These are phyloP conservation scores for Vachellia pachyceras DNA, from an alignment of 306 rosid species.

Conservation along the genomic window DNA sequence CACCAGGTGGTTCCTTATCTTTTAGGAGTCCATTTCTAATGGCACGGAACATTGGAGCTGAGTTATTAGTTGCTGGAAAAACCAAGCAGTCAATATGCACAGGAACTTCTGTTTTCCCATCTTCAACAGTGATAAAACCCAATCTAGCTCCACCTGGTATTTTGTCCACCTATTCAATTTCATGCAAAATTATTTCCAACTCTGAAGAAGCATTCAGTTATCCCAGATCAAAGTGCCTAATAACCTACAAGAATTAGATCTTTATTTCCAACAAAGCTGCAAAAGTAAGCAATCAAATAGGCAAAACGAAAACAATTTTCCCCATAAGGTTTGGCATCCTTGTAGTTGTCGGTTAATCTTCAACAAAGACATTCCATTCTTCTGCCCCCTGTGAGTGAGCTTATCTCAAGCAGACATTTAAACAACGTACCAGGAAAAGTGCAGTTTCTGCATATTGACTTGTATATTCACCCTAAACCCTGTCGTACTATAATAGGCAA, in stretches of 20 bases:
- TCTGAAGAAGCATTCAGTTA: slow-evolving; percentile 16
- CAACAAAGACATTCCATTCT: slow-evolving; percentile 1
- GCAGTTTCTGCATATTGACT: neutral
- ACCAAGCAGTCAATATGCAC: slow-evolving; percentile 91
- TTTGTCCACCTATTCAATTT: slow-evolving; percentile 97
- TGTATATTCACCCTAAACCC: neutral
- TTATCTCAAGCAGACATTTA: neutral
- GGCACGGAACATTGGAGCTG: slow-evolving; percentile 84
- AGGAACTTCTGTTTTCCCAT: slow-evolving; percentile 80
- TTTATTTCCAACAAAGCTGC: neutral
- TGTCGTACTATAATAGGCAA: neutral
- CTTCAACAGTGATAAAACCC: slow-evolving; percentile 79
- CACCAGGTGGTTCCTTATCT: slow-evolving; percentile 80
- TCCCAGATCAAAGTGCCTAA: neutral
- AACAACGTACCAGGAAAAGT: neutral
- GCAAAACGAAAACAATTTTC: neutral
- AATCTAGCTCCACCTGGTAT: slow-evolving; percentile 84
- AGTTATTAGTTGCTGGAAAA: slow-evolving; percentile 55
- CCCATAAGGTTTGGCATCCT: neutral
- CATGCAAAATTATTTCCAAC: no score
- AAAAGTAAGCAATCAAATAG: neutral
- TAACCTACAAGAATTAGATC: neutral
- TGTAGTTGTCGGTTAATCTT: neutral
- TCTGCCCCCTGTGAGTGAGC: neutral
- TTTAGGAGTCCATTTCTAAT: slow-evolving; percentile 76